phyloP scores from a whole-genome alignment of 352 stramenopile species.

The Globisporangium uncinulatum region DNA sequence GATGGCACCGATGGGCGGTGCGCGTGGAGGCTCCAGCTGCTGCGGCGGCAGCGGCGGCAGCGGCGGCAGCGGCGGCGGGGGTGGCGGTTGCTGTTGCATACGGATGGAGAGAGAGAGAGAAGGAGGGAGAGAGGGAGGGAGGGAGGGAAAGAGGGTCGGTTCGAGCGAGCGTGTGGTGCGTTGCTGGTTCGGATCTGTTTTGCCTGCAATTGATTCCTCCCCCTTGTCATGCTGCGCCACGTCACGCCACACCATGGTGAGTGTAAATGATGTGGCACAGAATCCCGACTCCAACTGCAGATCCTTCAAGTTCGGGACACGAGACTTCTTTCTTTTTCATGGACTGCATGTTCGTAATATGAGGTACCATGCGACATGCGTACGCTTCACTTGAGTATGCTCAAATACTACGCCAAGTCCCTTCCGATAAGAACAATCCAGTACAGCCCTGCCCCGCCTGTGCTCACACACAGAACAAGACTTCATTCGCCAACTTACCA shows the following conservation, averaged over 20 bases:
- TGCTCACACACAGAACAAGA: no score
- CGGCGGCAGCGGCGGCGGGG: slow-evolving; percentile 12
- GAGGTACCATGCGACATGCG: not conserved
- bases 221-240: not conserved
- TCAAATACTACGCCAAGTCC: not conserved
- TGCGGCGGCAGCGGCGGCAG: slow-evolving; percentile 12
- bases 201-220: not conserved
- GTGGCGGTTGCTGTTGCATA: slow-evolving; percentile 5
- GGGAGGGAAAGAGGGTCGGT: no score
- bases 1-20: slow-evolving; percentile 42
- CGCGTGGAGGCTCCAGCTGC: not conserved
- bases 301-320: not conserved
- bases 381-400: no score
- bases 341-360: not conserved
- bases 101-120: no score
- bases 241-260: no score
- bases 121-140: no score
- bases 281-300: not conserved
- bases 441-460: not conserved
- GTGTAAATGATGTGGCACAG: not conserved
- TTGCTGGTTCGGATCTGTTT: not conserved
- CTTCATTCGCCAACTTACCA: not conserved
- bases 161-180: not conserved
- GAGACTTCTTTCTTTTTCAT: not conserved
- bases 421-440: not conserved